A percentile compares a stretch with the other conserved stretches of the same genome.
phyloP scores from a whole-genome alignment of 2,329 filamentous ascomycete genomes.

The Colletotrichum camelliae region DNA sequence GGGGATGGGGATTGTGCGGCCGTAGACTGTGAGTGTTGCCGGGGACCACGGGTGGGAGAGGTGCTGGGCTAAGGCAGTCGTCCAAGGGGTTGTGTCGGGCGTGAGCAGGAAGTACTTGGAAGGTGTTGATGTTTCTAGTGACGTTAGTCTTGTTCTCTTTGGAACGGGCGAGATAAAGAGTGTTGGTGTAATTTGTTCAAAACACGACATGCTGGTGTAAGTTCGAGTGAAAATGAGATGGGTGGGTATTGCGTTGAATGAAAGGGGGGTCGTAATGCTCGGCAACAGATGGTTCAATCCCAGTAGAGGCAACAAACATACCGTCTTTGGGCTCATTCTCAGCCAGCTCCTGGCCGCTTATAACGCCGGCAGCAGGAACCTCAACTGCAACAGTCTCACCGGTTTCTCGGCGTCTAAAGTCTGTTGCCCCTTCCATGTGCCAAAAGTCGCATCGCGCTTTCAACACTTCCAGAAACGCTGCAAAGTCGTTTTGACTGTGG shows the following conservation, averaged over 20 bases:
- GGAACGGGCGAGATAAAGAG: too few species aligned
- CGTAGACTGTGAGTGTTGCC: conserved; percentile 61
- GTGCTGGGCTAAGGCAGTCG: neutral
- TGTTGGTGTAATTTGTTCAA: neutral
- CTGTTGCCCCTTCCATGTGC: conserved; percentile 79
- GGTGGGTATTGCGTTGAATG: neutral
- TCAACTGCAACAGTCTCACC: conserved; percentile 29
- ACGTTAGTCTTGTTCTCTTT: neutral
- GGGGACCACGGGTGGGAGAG: conserved; percentile 43
- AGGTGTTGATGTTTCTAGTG: conserved; percentile 2
- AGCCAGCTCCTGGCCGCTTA: neutral
- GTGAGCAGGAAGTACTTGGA: conserved; percentile 9
- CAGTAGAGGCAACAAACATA: neutral
- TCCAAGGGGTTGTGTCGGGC: conserved; percentile 9
- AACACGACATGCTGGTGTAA: neutral
- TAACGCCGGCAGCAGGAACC: neutral
- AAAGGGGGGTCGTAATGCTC: neutral
- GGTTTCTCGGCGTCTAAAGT: conserved; percentile 69
- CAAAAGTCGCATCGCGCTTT: conserved; percentile 82
- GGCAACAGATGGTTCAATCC: neutral
- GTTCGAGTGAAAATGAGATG: neutral
- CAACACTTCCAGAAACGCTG: conserved; percentile 75
- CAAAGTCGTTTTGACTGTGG: conserved; percentile 73
- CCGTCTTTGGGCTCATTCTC: neutral
- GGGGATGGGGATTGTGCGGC: conserved; percentile 65